These are phyloP conservation scores for Melanopsichium pennsylvanicum DNA, from an alignment of 1,284 basidiomycete genomes.

Conservation along the genomic window DNA sequence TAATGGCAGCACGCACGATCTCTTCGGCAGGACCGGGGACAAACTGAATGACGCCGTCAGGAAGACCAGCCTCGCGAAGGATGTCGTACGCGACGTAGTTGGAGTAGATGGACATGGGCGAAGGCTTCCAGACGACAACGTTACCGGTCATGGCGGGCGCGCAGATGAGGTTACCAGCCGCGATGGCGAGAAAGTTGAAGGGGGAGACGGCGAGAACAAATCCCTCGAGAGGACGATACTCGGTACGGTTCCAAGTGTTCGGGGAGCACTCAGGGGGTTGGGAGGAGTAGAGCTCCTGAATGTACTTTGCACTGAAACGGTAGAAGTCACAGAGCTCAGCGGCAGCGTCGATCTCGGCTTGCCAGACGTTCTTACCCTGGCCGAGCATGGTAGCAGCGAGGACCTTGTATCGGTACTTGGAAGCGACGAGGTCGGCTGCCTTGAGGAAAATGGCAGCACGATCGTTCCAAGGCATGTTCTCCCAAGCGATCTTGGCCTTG, in stretches of 20 bases:
- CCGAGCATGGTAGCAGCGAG: conserved; percentile 97
- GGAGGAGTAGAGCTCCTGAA: conserved; percentile 89
- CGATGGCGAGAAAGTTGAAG: conserved; percentile 80
- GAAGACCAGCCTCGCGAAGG: conserved; percentile 90
- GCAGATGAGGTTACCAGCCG: conserved; percentile 55
- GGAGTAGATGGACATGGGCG: conserved; percentile 91
- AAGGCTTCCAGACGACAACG: conserved; percentile 96
- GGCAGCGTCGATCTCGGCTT: conserved; percentile 98
- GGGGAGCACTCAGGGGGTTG: conserved; percentile 87
- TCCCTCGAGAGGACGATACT: conserved; percentile 95
- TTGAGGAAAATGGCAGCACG: conserved; percentile 97
- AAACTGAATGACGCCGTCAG: conserved; percentile 95
- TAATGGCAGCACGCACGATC: conserved; percentile 67
- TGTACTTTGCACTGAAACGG: conserved; percentile 94
- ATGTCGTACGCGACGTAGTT: conserved; percentile 94
- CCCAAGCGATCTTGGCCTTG: conserved; percentile 86
- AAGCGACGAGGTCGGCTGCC: conserved; percentile 80
- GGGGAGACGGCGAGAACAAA: conserved; percentile 97
- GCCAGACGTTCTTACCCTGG: conserved; percentile 99
- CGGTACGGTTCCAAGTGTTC: conserved; percentile 94
- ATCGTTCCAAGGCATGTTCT: conserved; percentile 92
- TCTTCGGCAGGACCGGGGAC: conserved; percentile 72
- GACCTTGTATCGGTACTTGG: conserved; percentile 90
- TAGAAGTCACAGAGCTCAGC: conserved; percentile 96
- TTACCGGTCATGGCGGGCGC: conserved; percentile 94